These are phyloP conservation scores for Melanomma pulvis-pyrius DNA, from an alignment of 495 filamentous ascomycete genomes.

Conservation along the genomic window DNA sequence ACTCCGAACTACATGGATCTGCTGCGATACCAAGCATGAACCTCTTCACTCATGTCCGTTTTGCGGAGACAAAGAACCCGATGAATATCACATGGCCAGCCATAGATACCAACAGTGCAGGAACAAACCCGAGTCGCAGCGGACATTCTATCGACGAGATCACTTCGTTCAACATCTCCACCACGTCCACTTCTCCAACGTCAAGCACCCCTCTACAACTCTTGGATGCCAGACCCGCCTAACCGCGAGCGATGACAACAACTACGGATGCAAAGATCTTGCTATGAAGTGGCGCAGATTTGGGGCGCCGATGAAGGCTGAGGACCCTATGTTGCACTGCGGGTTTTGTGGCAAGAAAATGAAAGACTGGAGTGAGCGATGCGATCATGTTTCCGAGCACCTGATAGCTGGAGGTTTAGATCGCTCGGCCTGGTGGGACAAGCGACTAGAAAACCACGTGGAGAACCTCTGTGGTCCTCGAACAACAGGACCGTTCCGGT, in stretches of 20 bases:
- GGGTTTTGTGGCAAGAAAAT: constrained; percentile 27
- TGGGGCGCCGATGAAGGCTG: constrained; percentile 12
- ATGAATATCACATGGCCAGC: constrained; percentile 23
- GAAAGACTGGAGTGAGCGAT: constrained; percentile 27
- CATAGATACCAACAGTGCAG: constrained; percentile 31
- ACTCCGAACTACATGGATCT: constrained; percentile 30
- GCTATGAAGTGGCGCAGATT: constrained; percentile 26
- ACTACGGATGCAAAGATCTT: constrained; percentile 31
- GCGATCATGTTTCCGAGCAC: constrained; percentile 35
- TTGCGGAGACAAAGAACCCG: constrained; percentile 17
- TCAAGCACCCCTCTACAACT: constrained; percentile 11
- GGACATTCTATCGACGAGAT: constrained; percentile 35
- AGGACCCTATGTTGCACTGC: constrained; percentile 32
- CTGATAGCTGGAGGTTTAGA: constrained; percentile 1
- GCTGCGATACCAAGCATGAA: constrained; percentile 14
- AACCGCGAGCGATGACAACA: background rate
- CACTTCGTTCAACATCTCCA: constrained; percentile 34
- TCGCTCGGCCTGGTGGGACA: constrained; percentile 26
- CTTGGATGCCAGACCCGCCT: constrained; percentile 20
- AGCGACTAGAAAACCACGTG: constrained; percentile 18
- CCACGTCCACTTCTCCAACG: constrained; percentile 22
- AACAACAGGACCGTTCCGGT: constrained; percentile 19
- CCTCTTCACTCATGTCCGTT: constrained; percentile 16
- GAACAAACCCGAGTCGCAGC: constrained; percentile 23
- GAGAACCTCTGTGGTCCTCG: constrained; percentile 19